Evolutionary conservation across 225 moss, liverwort and hornwort species (phyloP).

Genomic region (Physcomitrium patens): DNA sequence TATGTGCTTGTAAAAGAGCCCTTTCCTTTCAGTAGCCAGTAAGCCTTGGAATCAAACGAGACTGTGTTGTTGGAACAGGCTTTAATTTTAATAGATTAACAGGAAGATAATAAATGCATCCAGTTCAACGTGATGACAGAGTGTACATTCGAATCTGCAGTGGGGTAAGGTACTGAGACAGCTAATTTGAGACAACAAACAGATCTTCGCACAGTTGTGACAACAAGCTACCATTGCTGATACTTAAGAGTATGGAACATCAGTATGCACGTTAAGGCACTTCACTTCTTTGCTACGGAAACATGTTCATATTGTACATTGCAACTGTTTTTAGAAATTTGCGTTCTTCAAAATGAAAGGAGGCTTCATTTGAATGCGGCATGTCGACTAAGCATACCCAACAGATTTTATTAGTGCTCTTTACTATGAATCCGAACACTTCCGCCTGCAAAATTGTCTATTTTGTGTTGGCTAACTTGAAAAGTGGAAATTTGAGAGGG

Average conservation of each 20-base stretch:
- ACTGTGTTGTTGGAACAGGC: no score
- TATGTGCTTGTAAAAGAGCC: no score
- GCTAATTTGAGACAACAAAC: not conserved
- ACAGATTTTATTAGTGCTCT: conserved; percentile 9
- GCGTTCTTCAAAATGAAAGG: conserved; percentile 7
- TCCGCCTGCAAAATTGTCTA: not conserved
- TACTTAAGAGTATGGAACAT: conserved; percentile 18
- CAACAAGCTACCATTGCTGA: not conserved
- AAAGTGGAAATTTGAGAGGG: conserved; percentile 35
- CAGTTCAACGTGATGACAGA: no score
- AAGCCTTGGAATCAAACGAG: no score
- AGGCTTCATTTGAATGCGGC: conserved; percentile 19
- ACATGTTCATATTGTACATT: not conserved
- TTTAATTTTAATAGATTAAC: no score
- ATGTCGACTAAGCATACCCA: conserved; percentile 16
- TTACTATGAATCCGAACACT: not conserved
- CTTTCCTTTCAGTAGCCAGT: no score
- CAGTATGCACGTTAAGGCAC: not conserved
- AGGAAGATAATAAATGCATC: no score
- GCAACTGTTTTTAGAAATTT: not conserved
- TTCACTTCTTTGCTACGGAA: conserved; percentile 8
- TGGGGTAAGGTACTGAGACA: no score
- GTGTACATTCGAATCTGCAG: no score
- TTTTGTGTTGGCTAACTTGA: conserved; percentile 34
- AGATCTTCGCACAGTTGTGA: not conserved